Percentiles rank a stretch among this genome's conserved stretches.
These are phyloP conservation scores for Jamesozyma spencerorum DNA, from an alignment of 805 yeast genomes.

Conservation along the genomic window DNA sequence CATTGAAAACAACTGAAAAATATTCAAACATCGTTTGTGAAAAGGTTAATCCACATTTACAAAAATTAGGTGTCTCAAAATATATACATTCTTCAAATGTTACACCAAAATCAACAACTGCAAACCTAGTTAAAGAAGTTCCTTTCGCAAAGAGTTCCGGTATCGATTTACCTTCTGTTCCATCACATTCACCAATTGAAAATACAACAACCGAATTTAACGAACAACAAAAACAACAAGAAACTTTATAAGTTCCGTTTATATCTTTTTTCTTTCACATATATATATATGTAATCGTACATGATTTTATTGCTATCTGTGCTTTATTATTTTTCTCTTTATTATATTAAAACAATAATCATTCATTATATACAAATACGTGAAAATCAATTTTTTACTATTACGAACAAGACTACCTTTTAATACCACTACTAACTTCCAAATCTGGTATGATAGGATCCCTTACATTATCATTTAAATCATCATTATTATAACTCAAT, in stretches of 20 bases:
- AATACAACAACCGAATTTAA: too few relatives aligned
- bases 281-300: too few relatives aligned
- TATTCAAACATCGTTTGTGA: constrained; percentile 41
- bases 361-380: neutral
- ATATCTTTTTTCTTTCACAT: too few relatives aligned
- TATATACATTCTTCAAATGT: constrained; percentile 46
- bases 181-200: constrained; percentile 33
- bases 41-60: constrained; percentile 51
- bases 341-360: too few relatives aligned
- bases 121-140: constrained; percentile 21
- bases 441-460: constrained; percentile 54
- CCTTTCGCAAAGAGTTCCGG: constrained; percentile 21
- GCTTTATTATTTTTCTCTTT: too few relatives aligned
- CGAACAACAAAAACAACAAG: too few relatives aligned
- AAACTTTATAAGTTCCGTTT: too few relatives aligned
- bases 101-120: constrained; percentile 13
- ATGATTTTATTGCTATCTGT: too few relatives aligned
- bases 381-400: neutral
- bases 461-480: constrained; percentile 57
- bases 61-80: constrained; percentile 50
- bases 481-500: constrained; percentile 50
- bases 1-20: too few relatives aligned
- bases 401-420: constrained; percentile 4
- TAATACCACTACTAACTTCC: constrained; percentile 62
- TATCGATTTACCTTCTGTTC: constrained; percentile 29